Conservation (phyloP, 257 asterid species). For the Fraxinus pennsylvanica region DNA sequence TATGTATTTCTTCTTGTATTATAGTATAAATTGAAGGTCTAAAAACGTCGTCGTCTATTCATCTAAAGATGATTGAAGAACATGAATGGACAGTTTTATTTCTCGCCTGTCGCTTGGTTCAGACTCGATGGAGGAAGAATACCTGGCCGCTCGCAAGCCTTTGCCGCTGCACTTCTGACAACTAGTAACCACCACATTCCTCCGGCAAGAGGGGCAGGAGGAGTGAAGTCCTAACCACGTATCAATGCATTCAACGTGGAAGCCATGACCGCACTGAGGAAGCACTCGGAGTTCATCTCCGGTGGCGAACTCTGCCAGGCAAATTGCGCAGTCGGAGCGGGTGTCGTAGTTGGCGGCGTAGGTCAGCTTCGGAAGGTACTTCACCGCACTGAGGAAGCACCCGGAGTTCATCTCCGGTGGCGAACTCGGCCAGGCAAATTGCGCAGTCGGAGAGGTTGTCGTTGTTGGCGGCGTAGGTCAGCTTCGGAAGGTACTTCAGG, state of each 20-base stretch:
- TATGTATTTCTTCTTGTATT: too few species aligned
- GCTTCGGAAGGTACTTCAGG: conserved; percentile 40
- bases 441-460: conserved; percentile 33
- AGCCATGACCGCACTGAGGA: conserved; percentile 49
- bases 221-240: conserved; percentile 53
- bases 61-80: too few species aligned
- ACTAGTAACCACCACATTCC: conserved; percentile 22
- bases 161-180: conserved; percentile 40
- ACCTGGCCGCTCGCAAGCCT: neutral
- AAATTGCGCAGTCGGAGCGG: conserved; percentile 39
- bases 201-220: conserved; percentile 51
- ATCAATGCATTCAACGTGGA: conserved; percentile 46
- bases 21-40: too few species aligned
- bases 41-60: too few species aligned
- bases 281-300: conserved; percentile 46
- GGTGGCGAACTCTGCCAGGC: conserved; percentile 38
- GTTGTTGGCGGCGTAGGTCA: conserved; percentile 20
- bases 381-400: too few species aligned
- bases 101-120: neutral
- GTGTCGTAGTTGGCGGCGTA: conserved; percentile 18
- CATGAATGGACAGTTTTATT: neutral
- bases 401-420: conserved; percentile 41
- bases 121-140: neutral
- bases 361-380: conserved; percentile 36
- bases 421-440: conserved; percentile 44